phyloP scores from a whole-genome alignment of 2,329 filamentous ascomycete species.

The Cercospora sp. region DNA sequence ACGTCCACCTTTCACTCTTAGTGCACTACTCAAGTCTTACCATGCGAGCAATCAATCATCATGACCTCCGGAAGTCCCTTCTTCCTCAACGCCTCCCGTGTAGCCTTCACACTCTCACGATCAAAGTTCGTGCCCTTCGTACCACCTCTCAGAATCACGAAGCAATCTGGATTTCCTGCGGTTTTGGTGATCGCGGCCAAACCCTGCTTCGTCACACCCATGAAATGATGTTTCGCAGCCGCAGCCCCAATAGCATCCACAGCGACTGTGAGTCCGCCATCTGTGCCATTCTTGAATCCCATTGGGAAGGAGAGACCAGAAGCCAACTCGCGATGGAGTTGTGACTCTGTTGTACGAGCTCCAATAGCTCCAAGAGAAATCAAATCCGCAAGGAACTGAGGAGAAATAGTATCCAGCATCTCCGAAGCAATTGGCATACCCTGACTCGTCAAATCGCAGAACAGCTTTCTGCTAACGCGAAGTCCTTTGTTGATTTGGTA shows the following conservation, averaged over 20 bases:
- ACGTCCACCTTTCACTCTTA: neutral
- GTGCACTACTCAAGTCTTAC: slow-evolving; percentile 38
- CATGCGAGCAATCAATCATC: slow-evolving; percentile 99
- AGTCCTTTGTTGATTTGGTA: slow-evolving; percentile 99
- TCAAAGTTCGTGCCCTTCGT: slow-evolving; percentile 93
- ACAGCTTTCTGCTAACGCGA: slow-evolving; percentile 86
- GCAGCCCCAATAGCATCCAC: slow-evolving; percentile 90
- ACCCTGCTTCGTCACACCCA: slow-evolving; percentile 97
- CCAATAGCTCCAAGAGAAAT: slow-evolving; percentile 95
- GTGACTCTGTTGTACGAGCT: slow-evolving; percentile 92
- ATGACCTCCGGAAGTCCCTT: slow-evolving; percentile 85
- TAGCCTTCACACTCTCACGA: slow-evolving; percentile 74
- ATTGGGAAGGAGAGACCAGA: slow-evolving; percentile 96
- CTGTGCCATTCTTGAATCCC: slow-evolving; percentile 99
- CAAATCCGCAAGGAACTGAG: slow-evolving; percentile 94
- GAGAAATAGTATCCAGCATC: slow-evolving; percentile 98
- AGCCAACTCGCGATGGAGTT: slow-evolving; percentile 93
- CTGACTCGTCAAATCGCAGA: slow-evolving; percentile 79
- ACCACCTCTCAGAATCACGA: slow-evolving; percentile 91
- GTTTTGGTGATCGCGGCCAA: slow-evolving; percentile 93
- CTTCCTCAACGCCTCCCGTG: slow-evolving; percentile 74
- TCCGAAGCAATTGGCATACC: slow-evolving; percentile 96
- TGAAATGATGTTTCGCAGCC: slow-evolving; percentile 88
- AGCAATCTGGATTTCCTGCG: slow-evolving; percentile 92
- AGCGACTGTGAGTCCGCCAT: slow-evolving; percentile 84